phyloP scores from a whole-genome alignment of 495 filamentous ascomycete species.

The Astrothelium subdiscretum region DNA sequence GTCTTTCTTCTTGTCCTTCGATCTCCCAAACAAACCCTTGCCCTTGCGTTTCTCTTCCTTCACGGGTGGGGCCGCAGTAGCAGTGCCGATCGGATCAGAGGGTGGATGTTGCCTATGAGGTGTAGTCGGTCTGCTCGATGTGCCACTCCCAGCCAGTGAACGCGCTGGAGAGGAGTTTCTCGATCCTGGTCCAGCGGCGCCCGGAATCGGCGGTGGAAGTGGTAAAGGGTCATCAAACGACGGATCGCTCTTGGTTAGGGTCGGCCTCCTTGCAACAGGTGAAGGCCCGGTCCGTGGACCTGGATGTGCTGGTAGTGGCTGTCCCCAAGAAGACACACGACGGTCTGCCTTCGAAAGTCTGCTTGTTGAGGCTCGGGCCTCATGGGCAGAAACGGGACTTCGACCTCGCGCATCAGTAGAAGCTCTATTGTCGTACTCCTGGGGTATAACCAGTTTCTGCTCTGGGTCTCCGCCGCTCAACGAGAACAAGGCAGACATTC shows the following conservation, averaged over 20 bases:
- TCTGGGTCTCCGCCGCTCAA: background rate
- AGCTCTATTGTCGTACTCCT: background rate
- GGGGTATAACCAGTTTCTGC: background rate
- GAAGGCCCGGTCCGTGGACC: background rate
- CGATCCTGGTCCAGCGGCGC: background rate
- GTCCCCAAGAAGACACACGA: background rate
- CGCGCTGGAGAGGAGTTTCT: background rate
- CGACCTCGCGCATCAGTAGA: background rate
- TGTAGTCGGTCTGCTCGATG: background rate
- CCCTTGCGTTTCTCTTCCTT: constrained; percentile 17
- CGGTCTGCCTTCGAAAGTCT: background rate
- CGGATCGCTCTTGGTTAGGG: background rate
- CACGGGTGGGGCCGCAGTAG: background rate
- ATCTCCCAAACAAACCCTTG: constrained; percentile 11
- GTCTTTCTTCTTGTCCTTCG: constrained; percentile 10
- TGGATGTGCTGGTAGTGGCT: background rate
- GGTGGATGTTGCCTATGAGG: background rate
- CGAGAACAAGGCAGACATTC: background rate
- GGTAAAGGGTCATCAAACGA: background rate
- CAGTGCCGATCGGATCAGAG: background rate
- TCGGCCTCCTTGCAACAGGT: background rate
- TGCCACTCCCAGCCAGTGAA: background rate
- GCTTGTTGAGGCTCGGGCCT: background rate
- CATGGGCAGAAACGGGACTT: background rate
- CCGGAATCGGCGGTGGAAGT: background rate